Evolutionary conservation across 129 eudicot genomes (phyloP).

Genomic region (Pseudognaphalium luteoalbum): DNA sequence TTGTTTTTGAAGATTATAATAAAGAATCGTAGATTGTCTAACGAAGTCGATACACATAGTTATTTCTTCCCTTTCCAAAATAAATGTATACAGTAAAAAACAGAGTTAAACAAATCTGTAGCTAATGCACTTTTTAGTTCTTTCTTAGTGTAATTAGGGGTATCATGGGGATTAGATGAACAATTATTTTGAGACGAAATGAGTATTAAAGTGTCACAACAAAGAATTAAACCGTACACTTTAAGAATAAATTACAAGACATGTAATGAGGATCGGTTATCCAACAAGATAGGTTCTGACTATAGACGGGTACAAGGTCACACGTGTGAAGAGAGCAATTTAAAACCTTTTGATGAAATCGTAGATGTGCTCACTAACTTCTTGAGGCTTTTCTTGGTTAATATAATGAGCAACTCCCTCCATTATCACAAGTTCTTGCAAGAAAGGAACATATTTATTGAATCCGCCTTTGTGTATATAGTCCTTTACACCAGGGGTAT

Average conservation of each 20-base stretch:
- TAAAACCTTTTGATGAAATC: slow-evolving; percentile 74
- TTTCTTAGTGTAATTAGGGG: no score
- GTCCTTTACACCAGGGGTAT: slow-evolving; percentile 76
- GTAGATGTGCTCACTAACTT: slow-evolving; percentile 57
- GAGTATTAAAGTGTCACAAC: no score
- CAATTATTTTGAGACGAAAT: no score
- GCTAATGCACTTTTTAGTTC: no score
- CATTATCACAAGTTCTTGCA: slow-evolving; percentile 87
- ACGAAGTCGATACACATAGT: not conserved
- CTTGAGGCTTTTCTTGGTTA: slow-evolving; percentile 69
- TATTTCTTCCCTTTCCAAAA: no score
- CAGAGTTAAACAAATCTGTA: no score
- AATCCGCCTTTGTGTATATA: slow-evolving; percentile 73
- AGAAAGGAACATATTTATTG: slow-evolving; percentile 59
- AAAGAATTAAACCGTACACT: no score
- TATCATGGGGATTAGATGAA: no score
- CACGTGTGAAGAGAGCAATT: slow-evolving; percentile 12
- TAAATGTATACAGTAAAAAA: no score
- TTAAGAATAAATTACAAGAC: not conserved
- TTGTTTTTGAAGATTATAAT: not conserved
- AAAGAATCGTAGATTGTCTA: not conserved
- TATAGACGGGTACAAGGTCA: not conserved
- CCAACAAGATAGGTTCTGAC: not conserved
- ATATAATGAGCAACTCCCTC: slow-evolving; percentile 83
- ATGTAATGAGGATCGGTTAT: not conserved